Evolutionary conservation across 257 asterid genomes (phyloP).

Genomic region (Primulina huaijiensis): DNA sequence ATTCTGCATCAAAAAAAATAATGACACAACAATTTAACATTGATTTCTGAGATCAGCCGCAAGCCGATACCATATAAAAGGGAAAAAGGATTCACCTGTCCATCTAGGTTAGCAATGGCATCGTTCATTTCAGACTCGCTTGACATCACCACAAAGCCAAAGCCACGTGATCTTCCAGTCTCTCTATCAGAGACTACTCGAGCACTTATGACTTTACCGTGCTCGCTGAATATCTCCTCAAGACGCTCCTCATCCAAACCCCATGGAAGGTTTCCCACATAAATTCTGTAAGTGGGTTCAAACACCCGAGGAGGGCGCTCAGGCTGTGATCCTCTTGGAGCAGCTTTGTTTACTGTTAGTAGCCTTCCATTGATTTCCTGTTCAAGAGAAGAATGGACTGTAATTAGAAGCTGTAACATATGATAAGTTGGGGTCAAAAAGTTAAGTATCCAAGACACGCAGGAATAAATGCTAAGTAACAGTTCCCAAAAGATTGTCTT

Average conservation of each 20-base stretch:
- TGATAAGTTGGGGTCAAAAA: too few species aligned
- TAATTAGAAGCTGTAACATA: too few species aligned
- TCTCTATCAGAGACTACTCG: slow-evolving; percentile 79
- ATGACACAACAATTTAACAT: neutral
- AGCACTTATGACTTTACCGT: slow-evolving; percentile 78
- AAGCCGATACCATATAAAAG: neutral
- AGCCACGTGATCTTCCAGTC: slow-evolving; percentile 82
- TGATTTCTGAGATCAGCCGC: neutral
- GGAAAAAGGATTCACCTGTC: slow-evolving; percentile 49
- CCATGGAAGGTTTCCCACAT: slow-evolving; percentile 94
- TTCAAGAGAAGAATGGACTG: slow-evolving; percentile 14
- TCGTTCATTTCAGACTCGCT: slow-evolving; percentile 73
- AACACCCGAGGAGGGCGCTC: slow-evolving; percentile 62
- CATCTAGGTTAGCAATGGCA: slow-evolving; percentile 88
- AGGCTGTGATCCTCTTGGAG: slow-evolving; percentile 56
- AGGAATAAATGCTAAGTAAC: too few species aligned
- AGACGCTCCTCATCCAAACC: slow-evolving; percentile 62
- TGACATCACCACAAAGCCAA: slow-evolving; percentile 88
- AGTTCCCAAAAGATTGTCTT: too few species aligned
- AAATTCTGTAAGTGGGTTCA: slow-evolving; percentile 57
- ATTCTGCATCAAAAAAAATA: slow-evolving; percentile 33
- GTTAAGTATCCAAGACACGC: too few species aligned
- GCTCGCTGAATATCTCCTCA: slow-evolving; percentile 71
- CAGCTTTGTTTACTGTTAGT: slow-evolving; percentile 41
- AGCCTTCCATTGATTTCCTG: slow-evolving; percentile 77